Evolutionary conservation across 2,329 filamentous ascomycete species (phyloP).

Genomic region (Metarhizium rileyi): DNA sequence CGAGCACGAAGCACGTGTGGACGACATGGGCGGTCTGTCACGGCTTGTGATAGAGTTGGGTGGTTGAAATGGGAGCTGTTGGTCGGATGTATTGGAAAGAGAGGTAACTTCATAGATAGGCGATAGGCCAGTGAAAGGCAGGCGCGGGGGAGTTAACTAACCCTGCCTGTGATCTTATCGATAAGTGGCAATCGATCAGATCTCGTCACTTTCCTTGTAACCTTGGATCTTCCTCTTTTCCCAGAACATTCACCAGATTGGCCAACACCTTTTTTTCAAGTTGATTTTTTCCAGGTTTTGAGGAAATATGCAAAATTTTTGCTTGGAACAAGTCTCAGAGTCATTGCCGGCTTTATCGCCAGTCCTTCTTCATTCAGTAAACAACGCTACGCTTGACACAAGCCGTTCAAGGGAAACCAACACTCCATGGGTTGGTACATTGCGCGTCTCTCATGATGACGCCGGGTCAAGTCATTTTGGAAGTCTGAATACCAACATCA

Average conservation of each 20-base stretch:
- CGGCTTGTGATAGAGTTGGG: neutral
- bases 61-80: neutral
- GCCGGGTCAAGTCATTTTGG: slow-evolving; percentile 13
- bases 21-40: neutral
- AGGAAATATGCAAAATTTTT: neutral
- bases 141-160: neutral
- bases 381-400: no score
- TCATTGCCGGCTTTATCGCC: no score
- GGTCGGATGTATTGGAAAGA: neutral
- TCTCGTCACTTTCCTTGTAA: neutral
- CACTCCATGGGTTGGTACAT: no score
- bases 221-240: neutral
- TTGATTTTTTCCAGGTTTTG: no score
- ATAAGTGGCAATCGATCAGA: neutral
- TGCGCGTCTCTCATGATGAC: neutral
- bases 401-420: no score
- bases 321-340: no score
- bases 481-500: slow-evolving; percentile 22
- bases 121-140: no score
- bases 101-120: no score
- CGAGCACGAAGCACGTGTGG: slow-evolving; percentile 7
- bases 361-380: no score
- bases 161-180: neutral
- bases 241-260: neutral
- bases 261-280: no score